Evolutionary conservation across 2,329 filamentous ascomycete species (phyloP).

Genomic region (Lomentospora prolificans): DNA sequence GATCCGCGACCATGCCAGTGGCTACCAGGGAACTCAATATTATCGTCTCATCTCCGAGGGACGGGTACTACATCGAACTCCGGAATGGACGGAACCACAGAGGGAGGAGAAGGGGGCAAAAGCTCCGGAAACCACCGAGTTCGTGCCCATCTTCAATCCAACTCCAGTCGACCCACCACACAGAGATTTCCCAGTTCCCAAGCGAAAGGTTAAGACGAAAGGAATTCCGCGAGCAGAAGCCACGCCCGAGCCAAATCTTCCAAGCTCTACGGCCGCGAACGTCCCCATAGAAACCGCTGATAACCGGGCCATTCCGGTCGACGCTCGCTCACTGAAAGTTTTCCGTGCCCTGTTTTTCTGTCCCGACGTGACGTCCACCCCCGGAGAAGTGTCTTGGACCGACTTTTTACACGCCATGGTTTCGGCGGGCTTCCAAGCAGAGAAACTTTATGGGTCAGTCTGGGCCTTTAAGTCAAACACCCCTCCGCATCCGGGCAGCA

Average conservation of each 20-base stretch:
- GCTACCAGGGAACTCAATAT: constrained; percentile 18
- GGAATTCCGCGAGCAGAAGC: background rate
- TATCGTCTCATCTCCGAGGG: constrained; percentile 20
- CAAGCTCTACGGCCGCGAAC: no score
- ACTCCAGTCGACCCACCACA: no score
- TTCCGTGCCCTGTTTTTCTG: constrained; percentile 33
- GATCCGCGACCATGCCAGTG: constrained; percentile 13
- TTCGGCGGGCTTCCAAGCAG: constrained; percentile 35
- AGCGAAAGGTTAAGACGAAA: constrained; percentile 15
- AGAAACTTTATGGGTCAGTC: constrained; percentile 51
- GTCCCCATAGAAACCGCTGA: no score
- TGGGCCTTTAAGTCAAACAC: constrained; percentile 45
- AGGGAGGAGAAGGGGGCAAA: constrained; percentile 2
- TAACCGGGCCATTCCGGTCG: no score
- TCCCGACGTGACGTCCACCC: constrained; percentile 21
- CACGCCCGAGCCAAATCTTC: no score
- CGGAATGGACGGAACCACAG: constrained; percentile 32
- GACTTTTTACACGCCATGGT: constrained; percentile 45
- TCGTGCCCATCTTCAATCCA: no score
- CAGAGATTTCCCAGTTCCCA: no score
- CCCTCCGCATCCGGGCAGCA: constrained; percentile 33
- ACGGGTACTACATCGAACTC: constrained; percentile 34
- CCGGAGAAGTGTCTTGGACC: constrained; percentile 40
- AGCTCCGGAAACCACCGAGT: background rate
- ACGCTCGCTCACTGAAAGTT: constrained; percentile 23